Base-by-base conservation (phyloP, 2,329 filamentous ascomycete genomes). In the Delphinella strobiligena region DNA sequence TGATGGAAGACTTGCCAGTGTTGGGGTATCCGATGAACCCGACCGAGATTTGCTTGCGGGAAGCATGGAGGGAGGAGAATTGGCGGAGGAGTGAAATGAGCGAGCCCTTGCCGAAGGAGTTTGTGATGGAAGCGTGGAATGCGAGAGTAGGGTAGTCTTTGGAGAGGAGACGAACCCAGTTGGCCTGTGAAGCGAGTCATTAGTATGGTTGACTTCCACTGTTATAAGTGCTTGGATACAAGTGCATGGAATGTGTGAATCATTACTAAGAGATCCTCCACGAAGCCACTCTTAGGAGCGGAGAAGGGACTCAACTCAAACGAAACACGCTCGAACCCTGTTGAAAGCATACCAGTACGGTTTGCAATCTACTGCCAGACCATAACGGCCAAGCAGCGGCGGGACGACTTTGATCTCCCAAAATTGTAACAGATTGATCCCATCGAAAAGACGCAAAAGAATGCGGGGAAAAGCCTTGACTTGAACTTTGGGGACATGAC, bases 231-330 rank as follows among this genome's bases (percentile, higher is more conserved):
- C 8, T 37, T 19, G 18, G 2, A 27, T 16, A 36, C 27, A 19
- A 19, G 43, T 36, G 30, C 44, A 44, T 40, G 31, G 40, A 46
- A 77, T 88, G 81, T 98, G 75, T 89, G 88, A 82, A 81, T 83
- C 84, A 82, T 85, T 82, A 96, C 91, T 98, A 98, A 93, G 91
- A 96, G 83, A 71, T 74, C 74, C 75, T 76, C 82, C 78, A 88
- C 66, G 65, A 27, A 64, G 65, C 67, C 62, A 67, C 72, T 72
- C 56, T 64, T 52, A 58, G 61, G 59, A 60, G 74, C 66, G 71
- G 75, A 75, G 76, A 74, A 75, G 78, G 76, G 70, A 70, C 82
- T 96, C 91, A 95, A 96, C 91, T 96, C 89, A 86, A 82, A 85
- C 79, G 80, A 82, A 81, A 80, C 85, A 91, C 71, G 66, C 74